Evolutionary conservation across 2,329 filamentous ascomycete genomes (phyloP).

Genomic region (Xylariaceae sp.): DNA sequence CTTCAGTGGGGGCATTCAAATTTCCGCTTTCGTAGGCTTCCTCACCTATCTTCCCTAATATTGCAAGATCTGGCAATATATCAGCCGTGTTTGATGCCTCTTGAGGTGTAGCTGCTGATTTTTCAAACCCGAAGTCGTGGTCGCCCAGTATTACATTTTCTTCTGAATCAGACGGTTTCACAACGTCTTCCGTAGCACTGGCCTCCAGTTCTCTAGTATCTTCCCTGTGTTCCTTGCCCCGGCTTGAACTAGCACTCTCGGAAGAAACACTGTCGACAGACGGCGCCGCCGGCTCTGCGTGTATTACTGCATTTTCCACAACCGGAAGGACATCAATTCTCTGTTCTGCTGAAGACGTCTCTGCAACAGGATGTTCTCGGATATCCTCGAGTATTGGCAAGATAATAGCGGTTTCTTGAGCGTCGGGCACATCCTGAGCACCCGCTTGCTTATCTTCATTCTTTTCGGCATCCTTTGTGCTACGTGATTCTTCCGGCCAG

Average conservation of each 20-base stretch:
- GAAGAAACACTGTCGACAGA: conserved; percentile 8
- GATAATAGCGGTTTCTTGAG: not conserved
- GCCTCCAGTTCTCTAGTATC: conserved; percentile 6
- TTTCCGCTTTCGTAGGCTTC: conserved; percentile 15
- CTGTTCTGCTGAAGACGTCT: conserved; percentile 7
- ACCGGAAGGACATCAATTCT: not conserved
- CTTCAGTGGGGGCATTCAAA: conserved; percentile 9
- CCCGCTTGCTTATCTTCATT: conserved; percentile 29
- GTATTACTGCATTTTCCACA: conserved; percentile 7
- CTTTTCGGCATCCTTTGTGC: conserved; percentile 35
- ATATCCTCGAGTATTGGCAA: not conserved
- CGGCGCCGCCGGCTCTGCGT: conserved; percentile 4
- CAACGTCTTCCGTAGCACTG: not conserved
- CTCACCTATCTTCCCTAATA: conserved; percentile 21
- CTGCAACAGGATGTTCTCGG: conserved; percentile 14
- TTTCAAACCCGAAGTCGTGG: conserved; percentile 6
- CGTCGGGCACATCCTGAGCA: conserved; percentile 3
- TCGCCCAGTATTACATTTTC: conserved; percentile 2
- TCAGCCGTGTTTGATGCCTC: conserved; percentile 15
- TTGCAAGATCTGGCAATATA: conserved; percentile 13
- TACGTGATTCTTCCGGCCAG: conserved; percentile 26
- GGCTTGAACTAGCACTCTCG: conserved; percentile 20
- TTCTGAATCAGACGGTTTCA: conserved; percentile 8
- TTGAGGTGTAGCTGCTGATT: conserved; percentile 6
- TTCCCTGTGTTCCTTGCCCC: conserved; percentile 25